Evolutionary conservation across 441 rosid species (phyloP).

Genomic region (Gossypium schwendimanii): DNA sequence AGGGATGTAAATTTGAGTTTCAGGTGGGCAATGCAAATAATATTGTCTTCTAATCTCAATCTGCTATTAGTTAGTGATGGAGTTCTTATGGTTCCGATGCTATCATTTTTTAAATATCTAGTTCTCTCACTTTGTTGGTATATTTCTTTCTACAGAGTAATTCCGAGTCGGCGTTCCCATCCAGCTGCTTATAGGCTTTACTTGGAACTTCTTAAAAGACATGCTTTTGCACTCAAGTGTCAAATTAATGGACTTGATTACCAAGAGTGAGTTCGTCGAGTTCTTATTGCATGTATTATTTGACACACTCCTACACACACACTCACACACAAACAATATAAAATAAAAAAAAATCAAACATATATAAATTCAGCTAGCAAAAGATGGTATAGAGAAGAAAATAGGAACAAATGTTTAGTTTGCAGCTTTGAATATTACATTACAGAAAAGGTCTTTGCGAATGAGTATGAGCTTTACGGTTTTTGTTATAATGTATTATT

Average conservation of each 20-base stretch:
- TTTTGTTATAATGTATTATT: neutral
- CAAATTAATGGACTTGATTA: constrained; percentile 42
- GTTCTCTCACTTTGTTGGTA: neutral
- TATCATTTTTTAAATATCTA: neutral
- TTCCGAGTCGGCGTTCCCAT: constrained; percentile 39
- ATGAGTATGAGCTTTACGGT: neutral
- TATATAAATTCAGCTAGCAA: neutral
- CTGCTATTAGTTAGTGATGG: neutral
- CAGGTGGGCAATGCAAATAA: neutral
- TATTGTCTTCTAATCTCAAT: neutral
- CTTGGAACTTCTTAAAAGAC: constrained; percentile 56
- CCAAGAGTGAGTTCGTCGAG: constrained; percentile 36
- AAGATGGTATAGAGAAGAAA: no score
- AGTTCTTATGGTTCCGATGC: neutral
- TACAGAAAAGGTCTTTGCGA: neutral
- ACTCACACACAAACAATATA: neutral
- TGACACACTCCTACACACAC: neutral
- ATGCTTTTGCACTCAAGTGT: constrained; percentile 36
- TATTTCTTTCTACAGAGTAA: constrained; percentile 34
- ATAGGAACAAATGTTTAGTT: neutral
- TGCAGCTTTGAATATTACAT: neutral
- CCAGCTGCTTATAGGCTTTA: constrained; percentile 60
- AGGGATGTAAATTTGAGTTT: neutral
- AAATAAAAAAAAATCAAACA: no score
- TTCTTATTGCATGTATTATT: neutral